Conservation (phyloP, 306 rosid species). For the Morella rubra region DNA sequence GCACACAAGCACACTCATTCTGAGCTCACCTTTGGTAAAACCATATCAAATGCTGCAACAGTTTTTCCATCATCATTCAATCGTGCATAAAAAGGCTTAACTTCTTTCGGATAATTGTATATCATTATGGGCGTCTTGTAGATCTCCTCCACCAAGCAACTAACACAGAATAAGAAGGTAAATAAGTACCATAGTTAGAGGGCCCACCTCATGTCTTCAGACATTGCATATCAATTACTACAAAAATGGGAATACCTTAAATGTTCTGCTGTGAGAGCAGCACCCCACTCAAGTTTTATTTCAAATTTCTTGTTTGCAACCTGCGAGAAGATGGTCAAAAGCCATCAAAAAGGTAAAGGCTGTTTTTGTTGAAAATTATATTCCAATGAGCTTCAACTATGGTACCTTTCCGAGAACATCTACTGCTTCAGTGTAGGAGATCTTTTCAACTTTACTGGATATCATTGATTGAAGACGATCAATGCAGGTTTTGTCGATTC, state of each 20-base stretch:
- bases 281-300: slow-evolving; percentile 44
- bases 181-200: slow-evolving; percentile 23
- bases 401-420: slow-evolving; percentile 55
- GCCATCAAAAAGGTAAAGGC: background rate
- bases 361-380: slow-evolving; percentile 2
- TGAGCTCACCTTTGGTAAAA: slow-evolving; percentile 77
- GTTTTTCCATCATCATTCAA: slow-evolving; percentile 73
- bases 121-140: slow-evolving; percentile 61
- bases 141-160: slow-evolving; percentile 63
- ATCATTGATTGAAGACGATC: slow-evolving; percentile 51
- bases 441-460: slow-evolving; percentile 42
- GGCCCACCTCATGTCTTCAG: background rate
- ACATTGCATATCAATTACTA: slow-evolving; percentile 23
- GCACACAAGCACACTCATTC: slow-evolving; percentile 6
- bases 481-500: slow-evolving; percentile 54
- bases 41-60: slow-evolving; percentile 86
- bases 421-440: slow-evolving; percentile 59
- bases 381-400: slow-evolving; percentile 3
- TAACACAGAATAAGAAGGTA: slow-evolving; percentile 29
- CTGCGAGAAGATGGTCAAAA: slow-evolving; percentile 33
- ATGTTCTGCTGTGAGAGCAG: slow-evolving; percentile 57
- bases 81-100: slow-evolving; percentile 72
- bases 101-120: slow-evolving; percentile 73
- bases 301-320: slow-evolving; percentile 52
- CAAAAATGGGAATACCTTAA: slow-evolving; percentile 49